Percentiles rank a stretch among this genome's conserved stretches.
phyloP scores from a whole-genome alignment of 2,329 filamentous ascomycete species.

The Pezizomycotina sp. region DNA sequence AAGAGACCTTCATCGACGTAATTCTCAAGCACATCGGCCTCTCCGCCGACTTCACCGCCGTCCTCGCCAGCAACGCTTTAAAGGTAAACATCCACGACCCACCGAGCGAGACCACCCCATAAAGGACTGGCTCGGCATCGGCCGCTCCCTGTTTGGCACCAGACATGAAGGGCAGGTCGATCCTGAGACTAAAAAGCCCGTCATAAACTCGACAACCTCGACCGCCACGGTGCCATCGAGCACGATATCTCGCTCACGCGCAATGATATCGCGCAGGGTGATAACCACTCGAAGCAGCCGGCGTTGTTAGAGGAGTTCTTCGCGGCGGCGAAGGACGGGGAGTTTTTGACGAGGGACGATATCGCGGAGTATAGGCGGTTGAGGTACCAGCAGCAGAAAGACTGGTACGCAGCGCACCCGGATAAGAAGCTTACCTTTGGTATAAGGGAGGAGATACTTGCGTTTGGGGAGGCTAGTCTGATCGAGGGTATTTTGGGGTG shows the following conservation, averaged over 20 bases:
- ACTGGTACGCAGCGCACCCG: no score
- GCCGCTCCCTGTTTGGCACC: conserved; percentile 5
- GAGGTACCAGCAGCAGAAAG: conserved; percentile 7
- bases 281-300: conserved; percentile 22
- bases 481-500: conserved; percentile 14
- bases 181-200: conserved; percentile 7
- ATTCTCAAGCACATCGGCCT: conserved; percentile 13
- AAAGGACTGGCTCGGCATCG: background rate
- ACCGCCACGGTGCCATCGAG: conserved; percentile 28
- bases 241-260: conserved; percentile 28
- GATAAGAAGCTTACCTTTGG: conserved; percentile 16
- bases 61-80: conserved; percentile 10
- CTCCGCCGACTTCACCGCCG: conserved; percentile 6
- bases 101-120: background rate
- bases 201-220: conserved; percentile 26
- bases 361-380: conserved; percentile 14
- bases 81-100: conserved; percentile 8
- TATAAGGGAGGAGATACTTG: conserved; percentile 15
- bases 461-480: conserved; percentile 20
- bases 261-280: conserved; percentile 23
- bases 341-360: conserved; percentile 19
- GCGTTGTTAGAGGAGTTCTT: conserved; percentile 25
- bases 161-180: conserved; percentile 20
- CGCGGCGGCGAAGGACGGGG: conserved; percentile 16
- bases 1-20: conserved; percentile 6